Evolutionary conservation across 352 stramenopile species (phyloP).

Genomic region (Pythium scleroteichum): DNA sequence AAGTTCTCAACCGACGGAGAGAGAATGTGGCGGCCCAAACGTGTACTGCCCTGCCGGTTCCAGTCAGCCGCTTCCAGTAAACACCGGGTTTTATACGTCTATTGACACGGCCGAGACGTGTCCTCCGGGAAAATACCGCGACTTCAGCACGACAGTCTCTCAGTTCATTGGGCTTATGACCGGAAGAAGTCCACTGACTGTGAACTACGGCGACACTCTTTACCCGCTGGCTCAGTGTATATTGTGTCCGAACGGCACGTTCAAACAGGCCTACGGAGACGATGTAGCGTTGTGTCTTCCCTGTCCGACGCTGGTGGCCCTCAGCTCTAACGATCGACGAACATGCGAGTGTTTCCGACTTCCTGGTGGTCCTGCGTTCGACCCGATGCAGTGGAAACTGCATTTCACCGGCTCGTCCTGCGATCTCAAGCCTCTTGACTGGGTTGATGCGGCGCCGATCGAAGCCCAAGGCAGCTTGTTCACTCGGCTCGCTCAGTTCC

Average conservation of each 20-base stretch:
- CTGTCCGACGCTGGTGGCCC: constrained; percentile 49
- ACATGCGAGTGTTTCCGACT: constrained; percentile 69
- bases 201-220: constrained; percentile 59
- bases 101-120: constrained; percentile 36
- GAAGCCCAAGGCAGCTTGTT: constrained; percentile 37
- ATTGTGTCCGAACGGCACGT: constrained; percentile 64
- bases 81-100: constrained; percentile 52
- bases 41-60: constrained; percentile 53
- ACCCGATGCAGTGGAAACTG: constrained; percentile 32
- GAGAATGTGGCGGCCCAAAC: constrained; percentile 47
- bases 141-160: constrained; percentile 24
- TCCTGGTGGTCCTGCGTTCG: constrained; percentile 39
- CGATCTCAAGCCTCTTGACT: constrained; percentile 25
- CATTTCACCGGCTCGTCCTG: constrained; percentile 42
- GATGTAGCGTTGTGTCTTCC: constrained; percentile 40
- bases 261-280: constrained; percentile 61
- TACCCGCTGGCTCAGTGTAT: constrained; percentile 63
- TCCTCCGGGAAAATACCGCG: constrained; percentile 39
- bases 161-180: constrained; percentile 49
- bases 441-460: constrained; percentile 1
- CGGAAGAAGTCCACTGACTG: constrained; percentile 40
- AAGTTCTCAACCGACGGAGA: constrained; percentile 43
- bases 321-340: constrained; percentile 47
- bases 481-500: constrained; percentile 44
- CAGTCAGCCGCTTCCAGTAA: constrained; percentile 18